These are phyloP conservation scores for Macrolepiota fuliginosa DNA, from an alignment of 768 basidiomycete species.

Conservation along the genomic window DNA sequence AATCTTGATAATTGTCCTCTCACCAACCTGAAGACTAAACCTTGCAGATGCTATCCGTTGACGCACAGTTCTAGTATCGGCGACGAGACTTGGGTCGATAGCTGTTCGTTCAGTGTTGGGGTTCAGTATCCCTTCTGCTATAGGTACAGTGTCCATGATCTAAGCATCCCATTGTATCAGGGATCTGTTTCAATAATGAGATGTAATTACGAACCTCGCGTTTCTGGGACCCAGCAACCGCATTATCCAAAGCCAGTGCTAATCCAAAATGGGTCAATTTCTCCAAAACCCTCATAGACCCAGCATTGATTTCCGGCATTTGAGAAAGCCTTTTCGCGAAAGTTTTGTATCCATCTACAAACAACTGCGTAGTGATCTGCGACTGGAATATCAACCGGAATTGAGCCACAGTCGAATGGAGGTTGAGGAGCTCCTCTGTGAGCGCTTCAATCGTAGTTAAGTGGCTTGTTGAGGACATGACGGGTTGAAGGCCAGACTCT, in stretches of 20 bases:
- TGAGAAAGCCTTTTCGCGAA: slow-evolving; percentile 46
- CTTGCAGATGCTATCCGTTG: slow-evolving; percentile 54
- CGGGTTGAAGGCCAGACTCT: neutral
- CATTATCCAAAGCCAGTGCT: slow-evolving; percentile 62
- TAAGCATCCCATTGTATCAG: slow-evolving; percentile 15
- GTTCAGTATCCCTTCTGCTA: slow-evolving; percentile 50
- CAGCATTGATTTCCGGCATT: slow-evolving; percentile 36
- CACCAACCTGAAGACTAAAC: slow-evolving; percentile 62
- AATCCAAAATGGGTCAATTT: slow-evolving; percentile 71
- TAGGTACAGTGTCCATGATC: slow-evolving; percentile 60
- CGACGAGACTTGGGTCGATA: slow-evolving; percentile 54
- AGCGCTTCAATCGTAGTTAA: slow-evolving; percentile 54
- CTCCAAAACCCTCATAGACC: slow-evolving; percentile 56
- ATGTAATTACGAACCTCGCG: slow-evolving; percentile 51
- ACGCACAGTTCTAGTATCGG: slow-evolving; percentile 49
- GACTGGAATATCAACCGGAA: slow-evolving; percentile 77
- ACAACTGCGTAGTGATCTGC: slow-evolving; percentile 63
- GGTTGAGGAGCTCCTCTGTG: slow-evolving; percentile 64
- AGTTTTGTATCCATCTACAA: slow-evolving; percentile 59
- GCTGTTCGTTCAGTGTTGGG: slow-evolving; percentile 43
- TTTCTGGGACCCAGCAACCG: slow-evolving; percentile 64
- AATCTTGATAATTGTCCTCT: slow-evolving; percentile 60
- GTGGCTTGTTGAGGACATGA: neutral
- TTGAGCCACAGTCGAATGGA: slow-evolving; percentile 60
- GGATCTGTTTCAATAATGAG: neutral